A percentile compares a stretch with the other conserved stretches of the same genome.
Evolutionary conservation across 2,329 filamentous ascomycete species (phyloP).

Genomic region (Aspergillus calidoustus): DNA sequence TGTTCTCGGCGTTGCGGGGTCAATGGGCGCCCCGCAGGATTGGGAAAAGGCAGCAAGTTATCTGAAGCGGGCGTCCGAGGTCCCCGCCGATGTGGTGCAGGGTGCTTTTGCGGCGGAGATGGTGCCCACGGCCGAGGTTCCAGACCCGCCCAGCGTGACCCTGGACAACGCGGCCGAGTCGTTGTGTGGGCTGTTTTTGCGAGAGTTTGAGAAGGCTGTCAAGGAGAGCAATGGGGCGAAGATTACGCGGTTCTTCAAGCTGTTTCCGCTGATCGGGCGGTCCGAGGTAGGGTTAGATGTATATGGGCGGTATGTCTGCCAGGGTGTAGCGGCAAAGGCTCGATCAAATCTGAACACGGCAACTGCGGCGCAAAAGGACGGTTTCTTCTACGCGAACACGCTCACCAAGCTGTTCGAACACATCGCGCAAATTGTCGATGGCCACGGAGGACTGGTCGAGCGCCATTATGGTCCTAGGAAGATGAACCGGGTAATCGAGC

Average conservation of each 20-base stretch:
- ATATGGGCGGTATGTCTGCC: constrained; percentile 94
- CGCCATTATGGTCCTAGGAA: constrained; percentile 89
- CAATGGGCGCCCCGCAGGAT: constrained; percentile 97
- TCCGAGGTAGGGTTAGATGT: constrained; percentile 90
- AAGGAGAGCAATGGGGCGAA: constrained; percentile 83
- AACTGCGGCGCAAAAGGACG: constrained; percentile 63
- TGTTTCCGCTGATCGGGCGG: constrained; percentile 91
- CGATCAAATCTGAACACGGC: constrained; percentile 77
- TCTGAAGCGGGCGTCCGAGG: constrained; percentile 77
- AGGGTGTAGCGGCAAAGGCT: constrained; percentile 85
- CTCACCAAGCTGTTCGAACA: constrained; percentile 95
- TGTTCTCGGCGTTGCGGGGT: constrained; percentile 89
- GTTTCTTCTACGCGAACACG: constrained; percentile 88
- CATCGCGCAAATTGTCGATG: constrained; percentile 94
- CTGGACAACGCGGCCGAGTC: constrained; percentile 86
- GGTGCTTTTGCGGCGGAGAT: constrained; percentile 89
- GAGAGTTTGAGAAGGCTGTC: constrained; percentile 93
- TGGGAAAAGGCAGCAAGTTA: constrained; percentile 97
- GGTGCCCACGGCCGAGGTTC: constrained; percentile 93
- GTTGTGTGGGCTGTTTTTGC: constrained; percentile 84
- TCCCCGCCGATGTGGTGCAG: constrained; percentile 78
- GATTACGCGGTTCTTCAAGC: constrained; percentile 95
- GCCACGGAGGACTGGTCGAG: constrained; percentile 87
- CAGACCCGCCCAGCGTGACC: constrained; percentile 85
- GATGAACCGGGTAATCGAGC: constrained; percentile 93